Base-by-base conservation (phyloP, 2,329 filamentous ascomycete genomes). In the Chaetomium sp. region DNA sequence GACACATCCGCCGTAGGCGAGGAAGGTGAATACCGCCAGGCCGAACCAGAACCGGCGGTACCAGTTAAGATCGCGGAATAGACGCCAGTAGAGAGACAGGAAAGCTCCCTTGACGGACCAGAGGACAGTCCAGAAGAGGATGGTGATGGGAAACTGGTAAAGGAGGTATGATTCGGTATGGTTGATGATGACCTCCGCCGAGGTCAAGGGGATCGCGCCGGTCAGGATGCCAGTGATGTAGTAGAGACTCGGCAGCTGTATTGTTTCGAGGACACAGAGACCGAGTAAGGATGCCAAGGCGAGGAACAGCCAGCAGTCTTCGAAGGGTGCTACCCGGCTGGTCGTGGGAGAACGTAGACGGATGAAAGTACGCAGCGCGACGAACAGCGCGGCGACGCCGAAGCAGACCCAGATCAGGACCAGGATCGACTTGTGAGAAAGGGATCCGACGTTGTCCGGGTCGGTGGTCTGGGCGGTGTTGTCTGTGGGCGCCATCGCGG, bases 301-400 rank as follows among this genome's bases (percentile, higher is more conserved):
- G 9, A 67, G 55, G 46, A 66, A 61, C 37, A 69, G 66, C 64
- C 64, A 69, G 61, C 62, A 68, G 61, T 70, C 68, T 50, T 69
- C 68, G 12, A 35, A 61, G 55, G 9, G 65, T 53, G 34, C 54
- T 54, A 47, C 53, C 32, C 50, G 63, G 49, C 40, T 45, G 49
- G 54, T 59, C 45, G 59, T 62, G 57, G 64, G 52, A 6, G 53
- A 54, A 53, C 57, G 59, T 58, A 66, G 58, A 43, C 68, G 67
- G 49, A 69, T 62, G 32, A 50, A 36, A 19, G 66, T 64, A 47
- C 68, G 67, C 2, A 68, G 53, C 34, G 42, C 45, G 41, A 68
- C 62, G 49, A 70, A 64, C 51, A 66, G 44, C 37, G 62, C 57
- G n/a, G 68, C 66, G 41, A 61, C 58, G 46, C 54, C 45, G 49